phyloP scores from a whole-genome alignment of 2,329 filamentous ascomycete genomes.

The Cladophialophora immunda region DNA sequence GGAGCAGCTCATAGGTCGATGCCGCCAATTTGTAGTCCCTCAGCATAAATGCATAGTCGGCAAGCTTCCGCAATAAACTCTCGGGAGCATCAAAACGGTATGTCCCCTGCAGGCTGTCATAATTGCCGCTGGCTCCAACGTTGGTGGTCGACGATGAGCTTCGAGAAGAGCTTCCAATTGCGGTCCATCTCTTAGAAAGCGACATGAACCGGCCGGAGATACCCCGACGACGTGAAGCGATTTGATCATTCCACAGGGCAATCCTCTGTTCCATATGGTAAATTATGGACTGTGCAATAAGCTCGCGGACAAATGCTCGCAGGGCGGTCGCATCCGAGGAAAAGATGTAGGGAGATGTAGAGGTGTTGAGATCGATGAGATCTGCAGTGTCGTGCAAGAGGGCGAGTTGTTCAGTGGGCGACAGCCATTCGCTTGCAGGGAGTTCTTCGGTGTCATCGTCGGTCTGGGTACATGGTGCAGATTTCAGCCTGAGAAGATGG shows the following conservation, averaged over 20 bases:
- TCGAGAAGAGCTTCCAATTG: slow-evolving; percentile 75
- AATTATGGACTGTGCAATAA: slow-evolving; percentile 92
- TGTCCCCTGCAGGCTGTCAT: slow-evolving; percentile 78
- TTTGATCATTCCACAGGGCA: slow-evolving; percentile 95
- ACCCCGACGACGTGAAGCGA: slow-evolving; percentile 87
- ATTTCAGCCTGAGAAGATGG: slow-evolving; percentile 85
- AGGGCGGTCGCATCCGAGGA: slow-evolving; percentile 92
- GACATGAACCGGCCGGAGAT: slow-evolving; percentile 94
- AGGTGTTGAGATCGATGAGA: slow-evolving; percentile 67
- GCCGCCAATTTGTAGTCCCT: slow-evolving; percentile 94
- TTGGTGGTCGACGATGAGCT: slow-evolving; percentile 64
- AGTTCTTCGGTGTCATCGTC: slow-evolving; percentile 88
- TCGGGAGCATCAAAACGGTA: slow-evolving; percentile 86
- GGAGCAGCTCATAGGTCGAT: slow-evolving; percentile 88
- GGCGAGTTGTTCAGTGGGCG: slow-evolving; percentile 82
- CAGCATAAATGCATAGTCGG: slow-evolving; percentile 96
- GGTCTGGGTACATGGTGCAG: slow-evolving; percentile 82
- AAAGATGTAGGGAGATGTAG: slow-evolving; percentile 81
- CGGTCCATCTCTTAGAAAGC: slow-evolving; percentile 86
- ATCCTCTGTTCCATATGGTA: slow-evolving; percentile 95
- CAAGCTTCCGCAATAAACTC: slow-evolving; percentile 89
- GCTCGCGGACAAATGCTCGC: slow-evolving; percentile 87
- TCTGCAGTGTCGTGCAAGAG: slow-evolving; percentile 70
- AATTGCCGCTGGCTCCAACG: slow-evolving; percentile 66
- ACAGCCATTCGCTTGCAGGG: slow-evolving; percentile 86